These are phyloP conservation scores for Sapria himalayana DNA, from an alignment of 345 rosid genomes.

Conservation along the genomic window DNA sequence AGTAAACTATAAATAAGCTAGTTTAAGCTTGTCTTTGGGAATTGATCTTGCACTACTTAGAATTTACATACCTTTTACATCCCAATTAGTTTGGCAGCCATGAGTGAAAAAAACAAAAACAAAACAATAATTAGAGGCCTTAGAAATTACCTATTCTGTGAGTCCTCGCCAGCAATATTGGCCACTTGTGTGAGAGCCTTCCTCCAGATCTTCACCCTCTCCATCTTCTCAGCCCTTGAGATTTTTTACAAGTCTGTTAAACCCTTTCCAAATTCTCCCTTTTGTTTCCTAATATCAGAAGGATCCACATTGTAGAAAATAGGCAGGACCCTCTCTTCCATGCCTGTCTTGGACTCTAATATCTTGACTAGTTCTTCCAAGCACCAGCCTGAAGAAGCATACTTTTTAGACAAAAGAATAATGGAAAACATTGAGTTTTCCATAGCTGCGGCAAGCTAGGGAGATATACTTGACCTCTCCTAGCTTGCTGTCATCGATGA, in stretches of 20 bases:
- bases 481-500: constrained; percentile 2
- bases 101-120: too few relatives aligned
- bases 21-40: too few relatives aligned
- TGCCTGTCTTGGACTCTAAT: not conserved
- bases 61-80: too few relatives aligned
- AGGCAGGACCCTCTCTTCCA: not conserved
- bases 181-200: too few relatives aligned
- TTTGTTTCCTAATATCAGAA: not conserved
- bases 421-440: constrained; percentile 7
- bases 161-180: too few relatives aligned
- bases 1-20: too few relatives aligned
- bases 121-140: too few relatives aligned
- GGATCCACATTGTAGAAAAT: constrained; percentile 5
- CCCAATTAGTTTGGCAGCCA: too few relatives aligned
- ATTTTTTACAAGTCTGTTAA: not conserved
- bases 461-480: not conserved
- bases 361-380: constrained; percentile 6
- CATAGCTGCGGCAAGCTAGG: not conserved
- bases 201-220: too few relatives aligned
- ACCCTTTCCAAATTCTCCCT: not conserved
- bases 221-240: too few relatives aligned
- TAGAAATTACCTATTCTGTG: not conserved
- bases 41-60: too few relatives aligned
- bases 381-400: constrained; percentile 6
- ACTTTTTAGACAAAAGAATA: not conserved